Percentiles rank a stretch among this genome's conserved stretches.
These are phyloP conservation scores for Penicillium olsonii DNA, from an alignment of 2,329 filamentous ascomycete genomes.

Conservation along the genomic window DNA sequence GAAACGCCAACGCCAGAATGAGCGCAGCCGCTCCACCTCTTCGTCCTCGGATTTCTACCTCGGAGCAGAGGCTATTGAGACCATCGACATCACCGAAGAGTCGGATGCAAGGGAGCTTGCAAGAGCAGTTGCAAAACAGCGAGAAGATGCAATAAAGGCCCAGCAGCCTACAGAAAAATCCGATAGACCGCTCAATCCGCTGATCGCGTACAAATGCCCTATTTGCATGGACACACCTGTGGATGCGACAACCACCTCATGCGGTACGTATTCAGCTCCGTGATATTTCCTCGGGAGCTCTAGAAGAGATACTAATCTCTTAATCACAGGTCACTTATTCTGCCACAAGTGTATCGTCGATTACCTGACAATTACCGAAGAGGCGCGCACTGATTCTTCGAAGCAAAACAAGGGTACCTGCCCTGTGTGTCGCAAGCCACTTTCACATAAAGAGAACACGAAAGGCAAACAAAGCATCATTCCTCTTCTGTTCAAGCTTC, in stretches of 20 bases:
- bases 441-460: conserved; percentile 42
- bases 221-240: conserved; percentile 65
- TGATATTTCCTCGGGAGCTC: not conserved
- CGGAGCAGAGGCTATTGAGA: conserved; percentile 40
- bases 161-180: not conserved
- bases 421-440: conserved; percentile 47
- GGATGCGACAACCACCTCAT: conserved; percentile 61
- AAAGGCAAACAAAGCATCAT: conserved; percentile 36
- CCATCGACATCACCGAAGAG: conserved; percentile 53
- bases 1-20: conserved; percentile 17
- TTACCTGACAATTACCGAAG: conserved; percentile 59
- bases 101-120: conserved; percentile 44
- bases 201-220: conserved; percentile 58
- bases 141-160: conserved; percentile 10
- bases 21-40: not conserved
- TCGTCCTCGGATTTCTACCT: conserved; percentile 5
- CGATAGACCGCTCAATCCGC: conserved; percentile 27
- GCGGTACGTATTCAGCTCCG: conserved; percentile 50
- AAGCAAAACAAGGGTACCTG: conserved; percentile 43
- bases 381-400: conserved; percentile 33
- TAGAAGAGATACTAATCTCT: conserved; percentile 11
- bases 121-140: conserved; percentile 51
- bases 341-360: conserved; percentile 65
- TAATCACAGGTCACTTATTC: conserved; percentile 58
- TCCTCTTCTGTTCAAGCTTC: conserved; percentile 41